Evolutionary conservation across 306 rosid genomes (phyloP).

Genomic region (Corylus heterophylla): DNA sequence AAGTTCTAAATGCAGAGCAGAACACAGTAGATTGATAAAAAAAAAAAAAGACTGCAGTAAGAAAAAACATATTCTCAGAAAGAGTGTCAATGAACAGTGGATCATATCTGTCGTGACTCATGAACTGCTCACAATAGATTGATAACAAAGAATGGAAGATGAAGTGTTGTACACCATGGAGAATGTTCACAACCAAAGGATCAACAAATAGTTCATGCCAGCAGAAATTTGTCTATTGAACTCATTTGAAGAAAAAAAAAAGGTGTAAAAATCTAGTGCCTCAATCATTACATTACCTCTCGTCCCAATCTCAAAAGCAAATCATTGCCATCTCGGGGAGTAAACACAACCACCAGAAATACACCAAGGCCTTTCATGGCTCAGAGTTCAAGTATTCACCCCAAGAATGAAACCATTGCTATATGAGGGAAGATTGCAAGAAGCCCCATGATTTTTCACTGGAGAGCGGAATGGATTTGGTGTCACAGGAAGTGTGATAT

Average conservation of each 20-base stretch:
- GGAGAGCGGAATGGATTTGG: constrained; percentile 71
- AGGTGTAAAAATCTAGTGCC: background rate
- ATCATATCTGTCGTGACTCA: background rate
- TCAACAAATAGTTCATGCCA: background rate
- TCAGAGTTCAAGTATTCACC: constrained; percentile 46
- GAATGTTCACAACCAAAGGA: constrained; percentile 9
- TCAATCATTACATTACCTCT: background rate
- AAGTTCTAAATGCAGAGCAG: background rate
- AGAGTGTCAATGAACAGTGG: background rate
- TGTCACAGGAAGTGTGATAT: constrained; percentile 60
- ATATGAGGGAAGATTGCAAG: constrained; percentile 59
- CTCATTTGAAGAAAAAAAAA: constrained; percentile 1
- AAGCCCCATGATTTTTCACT: constrained; percentile 47
- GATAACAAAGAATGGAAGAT: background rate
- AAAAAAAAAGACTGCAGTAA: background rate
- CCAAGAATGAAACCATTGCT: constrained; percentile 65
- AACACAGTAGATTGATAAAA: background rate
- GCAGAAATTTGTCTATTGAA: constrained; percentile 7
- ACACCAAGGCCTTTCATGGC: background rate
- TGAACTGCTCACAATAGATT: background rate
- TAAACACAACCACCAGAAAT: background rate
- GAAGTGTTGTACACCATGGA: background rate
- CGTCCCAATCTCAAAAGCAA: background rate
- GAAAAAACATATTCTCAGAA: background rate
- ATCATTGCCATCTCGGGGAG: constrained; percentile 1